Conservation (phyloP, 768 basidiomycete genomes). For the Gautieria morchelliformis region DNA sequence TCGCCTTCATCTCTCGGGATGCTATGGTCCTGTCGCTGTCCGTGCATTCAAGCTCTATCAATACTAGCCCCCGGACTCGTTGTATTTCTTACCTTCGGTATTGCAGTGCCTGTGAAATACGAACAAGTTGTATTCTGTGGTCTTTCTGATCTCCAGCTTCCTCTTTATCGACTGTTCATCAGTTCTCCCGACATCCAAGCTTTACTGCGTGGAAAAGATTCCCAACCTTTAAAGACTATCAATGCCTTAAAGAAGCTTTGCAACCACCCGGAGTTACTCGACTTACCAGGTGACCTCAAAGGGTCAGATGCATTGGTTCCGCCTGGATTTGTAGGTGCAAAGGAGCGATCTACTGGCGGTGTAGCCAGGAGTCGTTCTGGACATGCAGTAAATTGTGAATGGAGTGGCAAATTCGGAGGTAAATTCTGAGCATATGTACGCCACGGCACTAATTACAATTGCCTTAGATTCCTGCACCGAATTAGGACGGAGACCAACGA, state of each 20-base stretch:
- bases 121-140: constrained; percentile 95
- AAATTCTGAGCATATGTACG: constrained; percentile 7
- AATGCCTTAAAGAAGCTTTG: constrained; percentile 91
- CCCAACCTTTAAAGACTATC: constrained; percentile 94
- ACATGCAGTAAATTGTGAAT: constrained; percentile 55
- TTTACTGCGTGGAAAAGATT: constrained; percentile 74
- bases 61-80: too few species aligned
- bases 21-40: too few species aligned
- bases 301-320: constrained; percentile 80
- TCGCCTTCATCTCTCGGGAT: too few species aligned
- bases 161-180: constrained; percentile 84
- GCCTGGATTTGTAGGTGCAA: constrained; percentile 60
- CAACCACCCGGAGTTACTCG: constrained; percentile 87
- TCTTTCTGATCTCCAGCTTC: constrained; percentile 72
- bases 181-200: constrained; percentile 89
- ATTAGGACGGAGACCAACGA: constrained; percentile 76
- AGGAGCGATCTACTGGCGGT: constrained; percentile 18
- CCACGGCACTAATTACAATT: background rate
- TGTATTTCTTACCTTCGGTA: too few species aligned
- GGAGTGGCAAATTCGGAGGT: constrained; percentile 90
- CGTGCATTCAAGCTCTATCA: too few species aligned
- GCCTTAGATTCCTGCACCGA: constrained; percentile 68
- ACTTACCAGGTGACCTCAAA: constrained; percentile 73
- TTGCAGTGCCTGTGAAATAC: constrained; percentile 92
- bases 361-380: constrained; percentile 18